Evolutionary conservation across 176 grass and related monocot genomes (phyloP).

Genomic region (Saccharum spontaneum): DNA sequence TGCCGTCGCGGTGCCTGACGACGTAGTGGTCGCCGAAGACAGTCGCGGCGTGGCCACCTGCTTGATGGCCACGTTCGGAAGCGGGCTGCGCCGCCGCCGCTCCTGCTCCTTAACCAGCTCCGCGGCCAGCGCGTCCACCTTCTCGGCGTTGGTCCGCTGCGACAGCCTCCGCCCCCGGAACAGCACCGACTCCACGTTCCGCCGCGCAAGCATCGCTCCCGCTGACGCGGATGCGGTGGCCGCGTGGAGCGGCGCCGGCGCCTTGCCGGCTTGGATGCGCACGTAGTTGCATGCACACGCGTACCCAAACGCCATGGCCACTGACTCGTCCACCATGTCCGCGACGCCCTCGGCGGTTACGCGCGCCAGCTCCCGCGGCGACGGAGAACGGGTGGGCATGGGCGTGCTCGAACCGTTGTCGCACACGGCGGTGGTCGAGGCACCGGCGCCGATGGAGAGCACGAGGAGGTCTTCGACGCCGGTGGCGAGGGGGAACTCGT

Average conservation of each 20-base stretch:
- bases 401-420: neutral
- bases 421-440: neutral
- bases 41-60: slow-evolving; percentile 19
- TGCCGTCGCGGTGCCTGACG: slow-evolving; percentile 26
- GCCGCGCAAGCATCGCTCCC: slow-evolving; percentile 46
- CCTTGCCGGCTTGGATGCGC: slow-evolving; percentile 43
- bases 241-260: neutral
- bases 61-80: slow-evolving; percentile 56
- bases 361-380: slow-evolving; percentile 40
- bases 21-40: neutral
- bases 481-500: slow-evolving; percentile 71
- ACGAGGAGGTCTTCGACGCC: slow-evolving; percentile 61
- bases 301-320: slow-evolving; percentile 66
- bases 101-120: slow-evolving; percentile 76
- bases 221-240: slow-evolving; percentile 2
- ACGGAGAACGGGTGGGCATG: slow-evolving; percentile 30
- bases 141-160: slow-evolving; percentile 57
- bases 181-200: slow-evolving; percentile 65
- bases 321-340: slow-evolving; percentile 58
- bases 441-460: slow-evolving; percentile 62
- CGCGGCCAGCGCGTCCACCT: slow-evolving; percentile 45
- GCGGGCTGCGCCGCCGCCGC: slow-evolving; percentile 44
- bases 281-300: slow-evolving; percentile 47
- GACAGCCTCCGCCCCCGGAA: slow-evolving; percentile 61
- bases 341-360: slow-evolving; percentile 36